phyloP scores from a whole-genome alignment of 495 filamentous ascomycete species.

The Beverwykella pulmonaria region DNA sequence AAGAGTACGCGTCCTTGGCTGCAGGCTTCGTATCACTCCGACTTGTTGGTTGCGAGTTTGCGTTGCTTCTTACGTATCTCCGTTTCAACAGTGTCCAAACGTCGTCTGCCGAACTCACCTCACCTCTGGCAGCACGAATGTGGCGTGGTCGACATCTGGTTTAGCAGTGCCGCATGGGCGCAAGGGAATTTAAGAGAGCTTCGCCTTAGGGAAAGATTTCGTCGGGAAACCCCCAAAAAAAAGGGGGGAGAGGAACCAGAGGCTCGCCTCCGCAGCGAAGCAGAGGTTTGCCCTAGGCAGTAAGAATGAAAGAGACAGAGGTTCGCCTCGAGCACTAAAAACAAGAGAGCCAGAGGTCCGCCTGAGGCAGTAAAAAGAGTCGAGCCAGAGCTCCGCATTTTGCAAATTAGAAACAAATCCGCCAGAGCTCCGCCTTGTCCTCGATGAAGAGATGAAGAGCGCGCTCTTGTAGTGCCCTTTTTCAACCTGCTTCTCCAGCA shows the following conservation, averaged over 20 bases:
- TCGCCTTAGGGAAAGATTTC: not conserved
- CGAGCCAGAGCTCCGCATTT: constrained; percentile 23
- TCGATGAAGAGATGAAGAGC: not conserved
- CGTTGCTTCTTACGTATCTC: no score
- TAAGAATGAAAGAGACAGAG: constrained; percentile 8
- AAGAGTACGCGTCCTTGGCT: no score
- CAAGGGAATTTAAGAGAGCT: not conserved
- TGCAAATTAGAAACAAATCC: not conserved
- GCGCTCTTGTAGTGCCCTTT: not conserved
- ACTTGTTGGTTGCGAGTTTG: no score
- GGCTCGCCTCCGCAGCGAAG: not conserved
- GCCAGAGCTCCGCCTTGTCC: not conserved
- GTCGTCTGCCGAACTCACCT: no score
- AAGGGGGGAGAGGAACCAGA: not conserved
- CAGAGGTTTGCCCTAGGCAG: not conserved
- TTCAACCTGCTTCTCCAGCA: not conserved
- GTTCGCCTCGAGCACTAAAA: constrained; percentile 3
- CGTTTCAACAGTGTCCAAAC: no score
- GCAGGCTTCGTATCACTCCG: no score
- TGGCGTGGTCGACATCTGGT: no score
- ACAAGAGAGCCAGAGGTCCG: constrained; percentile 20
- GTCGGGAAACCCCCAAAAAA: not conserved
- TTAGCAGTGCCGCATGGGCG: no score
- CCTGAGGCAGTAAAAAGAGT: not conserved
- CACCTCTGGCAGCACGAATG: no score